Evolutionary conservation across 73 alveolate genomes (phyloP), one percentile per base, ranked within the genome.

Genomic region (Stentor roeselii): DNA sequence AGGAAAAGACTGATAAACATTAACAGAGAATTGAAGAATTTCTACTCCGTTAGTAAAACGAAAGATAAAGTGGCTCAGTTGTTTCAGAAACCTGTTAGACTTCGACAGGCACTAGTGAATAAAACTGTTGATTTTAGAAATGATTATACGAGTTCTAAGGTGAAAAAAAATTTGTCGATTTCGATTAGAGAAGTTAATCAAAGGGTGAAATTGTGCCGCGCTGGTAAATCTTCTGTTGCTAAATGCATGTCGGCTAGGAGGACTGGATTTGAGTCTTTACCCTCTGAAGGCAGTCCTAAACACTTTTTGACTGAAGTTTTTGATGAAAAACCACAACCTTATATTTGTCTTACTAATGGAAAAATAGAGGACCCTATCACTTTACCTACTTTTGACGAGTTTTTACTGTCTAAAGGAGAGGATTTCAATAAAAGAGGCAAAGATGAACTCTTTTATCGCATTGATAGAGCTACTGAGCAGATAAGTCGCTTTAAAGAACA

Each of bases 281-380:
- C n/a, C n/a, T n/a, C n/a, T n/a, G n/a, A n/a, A n/a, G n/a, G n/a
- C n/a, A n/a, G n/a, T n/a, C n/a, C n/a, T n/a, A n/a, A n/a, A n/a
- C n/a, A n/a, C n/a, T n/a, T n/a, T n/a, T n/a, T n/a, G n/a, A n/a
- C n/a, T n/a, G n/a, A n/a, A n/a, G n/a, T n/a, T n/a, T n/a, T n/a
- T n/a, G n/a, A 58, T 58, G 74, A 58, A 58, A 58, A 58, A 58
- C 74, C 74, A n/a, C 27, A 21, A 58, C 74, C 74, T 58, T 58
- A 58, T 2, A 31, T 58, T 0, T 58, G 35, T 58, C 2, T 58
- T 21, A 58, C 74, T 21, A 58, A 58, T 58, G 74, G 74, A 2
- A 58, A 58, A 58, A 58, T 58, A 21, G 74, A 58, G 27, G 35
- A n/a, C 74, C 74, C 74, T 1, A 58, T 58, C 2, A n/a, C 35